Base-by-base conservation (phyloP, 2,329 filamentous ascomycete species). In the Hymenoscyphus scutula region DNA sequence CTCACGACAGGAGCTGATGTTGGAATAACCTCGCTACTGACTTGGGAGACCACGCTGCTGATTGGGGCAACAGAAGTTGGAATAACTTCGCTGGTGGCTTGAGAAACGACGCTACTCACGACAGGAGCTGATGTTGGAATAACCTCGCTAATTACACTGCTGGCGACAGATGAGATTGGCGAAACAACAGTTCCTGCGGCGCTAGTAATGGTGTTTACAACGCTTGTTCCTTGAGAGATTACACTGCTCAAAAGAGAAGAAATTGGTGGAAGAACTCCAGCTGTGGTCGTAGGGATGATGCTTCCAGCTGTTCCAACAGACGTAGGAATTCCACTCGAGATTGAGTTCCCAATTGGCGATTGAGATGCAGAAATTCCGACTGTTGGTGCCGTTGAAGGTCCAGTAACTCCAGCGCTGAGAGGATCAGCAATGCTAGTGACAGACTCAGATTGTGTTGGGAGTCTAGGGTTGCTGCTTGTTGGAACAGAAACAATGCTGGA, bases 351-450 rank as follows among this genome's bases (percentile, higher is more conserved):
- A 37, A 53, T 30, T 53, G 51, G 32, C 6, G 25, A 55, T 23
- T 27, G 58, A 27, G 30, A 32, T 48, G 32, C 25, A 5, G 25
- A 41, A 6, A 27, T 27, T 32, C 32, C 32, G 11, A 17, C 37
- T 59, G 37, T 30, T 27, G 56, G 41, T 30, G 56, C 37, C 23
- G 56, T n/a, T 32, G 34, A 48, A 48, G 41, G 41, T 10, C 41
- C 58, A 23, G 23, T 53, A 15, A 37, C 53, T 56, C 45, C 53
- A 25, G 65, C 58, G 27, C 65, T 64, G 19, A 64, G 61, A 30
- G 66, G 61, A 17, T 66, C 54, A 55, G 65, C 67, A 30, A 65
- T 59, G 19, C 59, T 56, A n/a, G 38, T 11, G n/a, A 45, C n/a
- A 6, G 41, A 23, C 10, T 48, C 41, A 10, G n/a, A 11, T 6